Conservation (phyloP, 345 rosid genomes). For the Microthlaspi erraticum region DNA sequence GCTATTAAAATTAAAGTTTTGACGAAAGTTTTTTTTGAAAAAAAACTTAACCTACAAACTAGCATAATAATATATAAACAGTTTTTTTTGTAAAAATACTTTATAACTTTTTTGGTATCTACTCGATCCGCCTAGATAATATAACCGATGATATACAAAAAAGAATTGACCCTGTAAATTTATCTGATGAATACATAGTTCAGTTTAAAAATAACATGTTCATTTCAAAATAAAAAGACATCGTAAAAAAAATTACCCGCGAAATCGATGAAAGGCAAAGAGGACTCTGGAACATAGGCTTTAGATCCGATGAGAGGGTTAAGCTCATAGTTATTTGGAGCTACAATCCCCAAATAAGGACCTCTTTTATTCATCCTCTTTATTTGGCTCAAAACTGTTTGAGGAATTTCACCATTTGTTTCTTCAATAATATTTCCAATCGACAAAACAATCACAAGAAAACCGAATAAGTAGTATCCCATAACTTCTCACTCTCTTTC, state of each 20-base stretch:
- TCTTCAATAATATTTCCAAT: no score
- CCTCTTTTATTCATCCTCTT: no score
- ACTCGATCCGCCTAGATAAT: no score
- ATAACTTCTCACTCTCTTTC: constrained; percentile 15
- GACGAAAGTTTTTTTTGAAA: constrained; percentile 1
- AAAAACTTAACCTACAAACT: neutral
- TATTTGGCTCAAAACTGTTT: no score
- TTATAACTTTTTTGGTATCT: no score
- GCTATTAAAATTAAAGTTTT: neutral
- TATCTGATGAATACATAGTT: no score
- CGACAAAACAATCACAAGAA: constrained; percentile 38
- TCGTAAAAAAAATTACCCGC: constrained; percentile 55
- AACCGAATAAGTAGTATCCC: constrained; percentile 23
- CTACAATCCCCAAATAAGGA: constrained; percentile 67
- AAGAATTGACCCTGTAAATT: no score
- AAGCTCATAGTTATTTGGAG: constrained; percentile 80
- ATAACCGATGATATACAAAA: no score
- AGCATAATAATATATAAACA: neutral
- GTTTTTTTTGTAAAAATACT: no score
- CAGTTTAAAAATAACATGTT: no score
- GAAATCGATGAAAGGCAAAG: constrained; percentile 58
- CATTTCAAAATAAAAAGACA: no score
- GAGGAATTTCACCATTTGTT: no score
- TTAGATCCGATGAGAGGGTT: constrained; percentile 69
- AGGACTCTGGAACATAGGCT: constrained; percentile 49